Evolutionary conservation across 1,139 yeast genomes (phyloP), one percentile per base, ranked within the genome.

Genomic region (Kodamaea fungicola): DNA sequence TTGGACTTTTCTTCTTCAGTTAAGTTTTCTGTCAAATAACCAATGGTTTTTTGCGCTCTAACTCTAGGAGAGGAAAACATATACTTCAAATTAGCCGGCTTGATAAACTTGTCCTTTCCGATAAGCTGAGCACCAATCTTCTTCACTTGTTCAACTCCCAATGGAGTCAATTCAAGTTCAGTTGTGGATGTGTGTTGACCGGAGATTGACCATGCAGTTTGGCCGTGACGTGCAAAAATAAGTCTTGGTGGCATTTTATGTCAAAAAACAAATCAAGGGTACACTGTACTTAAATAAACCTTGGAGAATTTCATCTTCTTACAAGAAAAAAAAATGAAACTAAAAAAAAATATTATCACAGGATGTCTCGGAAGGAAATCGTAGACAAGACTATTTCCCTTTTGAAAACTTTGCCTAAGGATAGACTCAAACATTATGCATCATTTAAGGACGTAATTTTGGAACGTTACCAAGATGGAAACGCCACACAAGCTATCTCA

Each of bases 141-240:
- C 38, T 65, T 59, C 79, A 88, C 87, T 54, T 88, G 92, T 34
- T 66, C 67, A 7, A 77, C 85, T 34, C 97, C 97, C 50, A 78
- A 83, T 4, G 70, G 73, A 0, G 96, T 88, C 55, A 90, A 72
- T 8, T 80, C 78, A 27, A 90, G 59, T 50, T 90, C 97, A 1
- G 97, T 90, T 35, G 71, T 51, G 2, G 96, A 87, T 6, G 97
- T 90, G 62, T 87, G 83, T 59, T 87, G 96, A 24, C 97, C 97
- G 4, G 89, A 75, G 54, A 83, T 80, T 27, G 97, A 89, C 97
- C 97, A 90, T 61, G 80, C 95, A 2, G 97, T 90, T 64, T 90
- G 96, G 27, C 95, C 88, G 52, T 83, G 90, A 51, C 96, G 90
- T 36, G 86, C 78, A 50, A 87, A 79, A 26, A 87, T 77, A 30